Evolutionary conservation across 1,284 basidiomycete genomes (phyloP).

Genomic region (Ganoderma multipileum): DNA sequence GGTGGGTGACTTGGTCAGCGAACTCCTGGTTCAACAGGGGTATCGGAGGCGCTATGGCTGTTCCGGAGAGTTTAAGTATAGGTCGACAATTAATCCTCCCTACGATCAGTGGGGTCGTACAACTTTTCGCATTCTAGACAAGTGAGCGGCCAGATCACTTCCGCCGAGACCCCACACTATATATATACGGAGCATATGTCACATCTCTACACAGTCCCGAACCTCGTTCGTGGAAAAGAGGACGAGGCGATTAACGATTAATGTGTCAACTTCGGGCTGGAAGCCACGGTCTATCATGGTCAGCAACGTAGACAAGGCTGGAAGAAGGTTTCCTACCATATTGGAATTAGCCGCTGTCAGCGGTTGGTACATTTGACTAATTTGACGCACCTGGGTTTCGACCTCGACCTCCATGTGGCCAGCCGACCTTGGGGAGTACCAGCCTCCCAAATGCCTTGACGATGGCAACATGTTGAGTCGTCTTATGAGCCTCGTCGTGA

Average conservation of each 20-base stretch:
- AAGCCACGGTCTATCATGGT: no score
- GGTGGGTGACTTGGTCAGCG: neutral
- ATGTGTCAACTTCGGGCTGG: neutral
- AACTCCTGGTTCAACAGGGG: constrained; percentile 9
- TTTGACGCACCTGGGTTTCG: neutral
- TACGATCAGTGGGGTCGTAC: neutral
- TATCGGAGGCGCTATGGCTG: constrained; percentile 3
- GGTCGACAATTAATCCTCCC: neutral
- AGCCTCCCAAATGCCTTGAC: neutral
- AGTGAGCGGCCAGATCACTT: neutral
- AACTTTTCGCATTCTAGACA: neutral
- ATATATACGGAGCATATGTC: neutral
- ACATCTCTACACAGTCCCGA: neutral
- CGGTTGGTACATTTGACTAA: neutral
- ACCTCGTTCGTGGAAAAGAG: neutral
- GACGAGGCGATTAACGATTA: neutral
- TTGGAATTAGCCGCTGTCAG: neutral
- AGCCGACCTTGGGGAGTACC: neutral
- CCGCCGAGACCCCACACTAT: neutral
- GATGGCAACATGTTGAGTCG: neutral
- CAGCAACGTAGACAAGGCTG: no score
- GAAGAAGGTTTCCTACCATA: neutral
- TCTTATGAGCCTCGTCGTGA: no score
- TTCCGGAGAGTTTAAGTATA: neutral
- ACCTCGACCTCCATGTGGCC: neutral